Base-by-base conservation (phyloP, 2,329 filamentous ascomycete species). In the Stachybotrys elegans region DNA sequence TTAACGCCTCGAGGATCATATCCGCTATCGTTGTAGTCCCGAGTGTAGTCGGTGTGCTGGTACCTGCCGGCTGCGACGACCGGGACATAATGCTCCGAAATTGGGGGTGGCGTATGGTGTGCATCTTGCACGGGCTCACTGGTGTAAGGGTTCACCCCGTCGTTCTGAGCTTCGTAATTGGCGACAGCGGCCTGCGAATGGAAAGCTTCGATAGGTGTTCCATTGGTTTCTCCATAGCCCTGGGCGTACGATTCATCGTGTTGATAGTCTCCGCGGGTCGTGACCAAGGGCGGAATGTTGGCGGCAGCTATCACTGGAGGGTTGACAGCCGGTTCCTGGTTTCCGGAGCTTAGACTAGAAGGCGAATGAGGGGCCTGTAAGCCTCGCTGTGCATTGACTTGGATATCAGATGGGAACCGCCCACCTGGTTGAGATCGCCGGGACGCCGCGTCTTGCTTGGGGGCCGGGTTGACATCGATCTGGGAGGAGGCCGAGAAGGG, bases 381-480 rank as follows among this genome's bases (percentile, higher is more conserved):
- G 75, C 86, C 84, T 72, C 88, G 83, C 62, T 81, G 70, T 50
- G 76, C 72, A 66, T 90, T 86, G 65, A 95, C 79, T 72, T 90
- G 83, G 57, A 97, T 74, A 74, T 96, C 91, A 70, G 88, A 94
- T 70, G 92, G 92, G 73, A 98, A 98, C 67, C 91, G 83, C 75
- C 92, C 92, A 83, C 91, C 92, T 83, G 89, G 84, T 78, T 88
- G 82, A 62, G 88, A 87, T 66, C 90, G 83, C 66, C 78, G 78
- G 57, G 78, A 72, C 54, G 68, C 63, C 43, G 64, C 62, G 47
- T 78, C 75, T 57, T 75, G 69, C 51, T 68, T 73, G 49, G 70
- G 69, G 54, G 66, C 70, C 48, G 69, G 70, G 51, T 63, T 71
- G 48, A 74, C 62, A 32, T 64, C 61, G 40, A 67, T 58, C 47